Evolutionary conservation across 208 protist species (phyloP).

Genomic region (Crithidia sp.): DNA sequence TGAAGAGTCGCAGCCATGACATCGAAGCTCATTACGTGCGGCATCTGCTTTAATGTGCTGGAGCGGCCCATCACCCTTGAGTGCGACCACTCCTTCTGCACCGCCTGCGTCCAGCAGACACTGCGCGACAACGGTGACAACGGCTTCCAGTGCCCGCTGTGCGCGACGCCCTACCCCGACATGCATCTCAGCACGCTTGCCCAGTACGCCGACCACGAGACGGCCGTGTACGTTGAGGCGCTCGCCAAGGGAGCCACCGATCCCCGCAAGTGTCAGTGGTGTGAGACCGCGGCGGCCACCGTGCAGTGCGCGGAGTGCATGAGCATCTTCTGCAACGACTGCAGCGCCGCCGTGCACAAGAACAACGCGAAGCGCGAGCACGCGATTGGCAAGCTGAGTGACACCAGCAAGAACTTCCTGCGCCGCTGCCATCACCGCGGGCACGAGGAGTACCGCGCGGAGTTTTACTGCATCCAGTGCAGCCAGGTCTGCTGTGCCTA

Average conservation of each 20-base stretch:
- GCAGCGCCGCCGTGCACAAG: constrained; percentile 74
- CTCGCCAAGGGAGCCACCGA: constrained; percentile 40
- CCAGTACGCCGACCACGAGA: constrained; percentile 41
- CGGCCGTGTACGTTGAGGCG: constrained; percentile 53
- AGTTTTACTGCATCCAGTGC: constrained; percentile 83
- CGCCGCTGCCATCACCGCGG: constrained; percentile 52
- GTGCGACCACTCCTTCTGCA: constrained; percentile 70
- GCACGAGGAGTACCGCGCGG: constrained; percentile 81
- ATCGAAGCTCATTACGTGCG: constrained; percentile 63
- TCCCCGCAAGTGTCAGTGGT: constrained; percentile 79
- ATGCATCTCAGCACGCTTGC: constrained; percentile 39
- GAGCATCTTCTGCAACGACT: constrained; percentile 72
- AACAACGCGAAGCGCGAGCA: constrained; percentile 74
- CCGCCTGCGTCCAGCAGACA: constrained; percentile 48
- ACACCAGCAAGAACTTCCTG: constrained; percentile 44
- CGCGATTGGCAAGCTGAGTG: constrained; percentile 37
- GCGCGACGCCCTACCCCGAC: constrained; percentile 39
- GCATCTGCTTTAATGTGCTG: constrained; percentile 77
- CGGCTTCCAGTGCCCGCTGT: constrained; percentile 66
- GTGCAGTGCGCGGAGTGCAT: constrained; percentile 80
- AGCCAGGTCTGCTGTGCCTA: constrained; percentile 87
- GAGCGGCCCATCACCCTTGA: constrained; percentile 54
- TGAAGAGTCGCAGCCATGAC: background rate
- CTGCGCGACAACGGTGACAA: constrained; percentile 40
- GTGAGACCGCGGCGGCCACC: constrained; percentile 50